Conservation (phyloP, 1,284 basidiomycete species). For the Cutaneotrichosporon sp. region DNA sequence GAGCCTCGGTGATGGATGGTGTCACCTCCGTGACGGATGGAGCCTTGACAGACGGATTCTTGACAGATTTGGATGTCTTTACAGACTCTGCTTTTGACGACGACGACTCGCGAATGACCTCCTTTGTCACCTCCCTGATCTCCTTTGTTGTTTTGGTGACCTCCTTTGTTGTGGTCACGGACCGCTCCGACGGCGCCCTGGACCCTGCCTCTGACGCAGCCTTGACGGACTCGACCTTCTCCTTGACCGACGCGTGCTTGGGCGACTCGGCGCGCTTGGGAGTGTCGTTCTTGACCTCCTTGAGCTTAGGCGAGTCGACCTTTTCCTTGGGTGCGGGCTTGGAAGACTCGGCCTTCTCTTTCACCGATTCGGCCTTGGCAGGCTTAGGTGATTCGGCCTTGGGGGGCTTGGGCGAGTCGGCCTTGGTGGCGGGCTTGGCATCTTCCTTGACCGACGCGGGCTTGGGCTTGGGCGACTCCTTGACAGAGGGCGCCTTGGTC, state of each 20-base stretch:
- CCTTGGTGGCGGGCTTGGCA: too few relatives aligned
- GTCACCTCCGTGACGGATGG: neutral
- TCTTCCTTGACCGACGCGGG: neutral
- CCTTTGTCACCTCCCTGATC: neutral
- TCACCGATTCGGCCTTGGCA: neutral
- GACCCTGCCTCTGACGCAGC: too few relatives aligned
- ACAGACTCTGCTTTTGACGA: neutral
- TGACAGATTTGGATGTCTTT: neutral
- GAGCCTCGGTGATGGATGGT: neutral
- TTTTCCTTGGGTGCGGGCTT: neutral
- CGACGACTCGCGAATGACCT: neutral
- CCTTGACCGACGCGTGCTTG: neutral
- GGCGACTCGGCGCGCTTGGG: neutral
- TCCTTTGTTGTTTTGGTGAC: neutral
- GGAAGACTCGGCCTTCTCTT: neutral
- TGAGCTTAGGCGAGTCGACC: neutral
- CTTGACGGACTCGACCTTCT: constrained; percentile 2
- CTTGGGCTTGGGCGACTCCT: neutral
- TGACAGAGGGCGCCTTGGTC: neutral
- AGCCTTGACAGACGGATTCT: neutral
- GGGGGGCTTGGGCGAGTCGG: neutral
- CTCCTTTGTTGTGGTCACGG: neutral
- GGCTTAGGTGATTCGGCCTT: neutral
- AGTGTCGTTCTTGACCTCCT: neutral
- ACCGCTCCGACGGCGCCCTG: neutral